Percentiles rank a stretch among this genome's conserved stretches.
Evolutionary conservation across 2,329 filamentous ascomycete genomes (phyloP).

Genomic region (Apiospora hydei): DNA sequence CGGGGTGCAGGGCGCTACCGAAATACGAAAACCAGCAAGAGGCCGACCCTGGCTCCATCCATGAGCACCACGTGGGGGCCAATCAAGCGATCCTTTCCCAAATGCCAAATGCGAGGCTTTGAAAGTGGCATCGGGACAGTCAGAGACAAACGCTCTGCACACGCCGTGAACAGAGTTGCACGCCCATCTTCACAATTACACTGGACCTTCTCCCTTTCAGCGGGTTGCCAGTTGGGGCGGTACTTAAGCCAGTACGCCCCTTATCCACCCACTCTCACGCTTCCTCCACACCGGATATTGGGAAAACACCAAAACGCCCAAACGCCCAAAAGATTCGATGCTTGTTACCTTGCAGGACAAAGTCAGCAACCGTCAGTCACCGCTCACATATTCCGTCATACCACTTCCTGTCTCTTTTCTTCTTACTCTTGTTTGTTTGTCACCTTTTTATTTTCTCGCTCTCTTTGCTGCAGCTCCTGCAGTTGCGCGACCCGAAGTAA

Average conservation of each 20-base stretch:
- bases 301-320: neutral
- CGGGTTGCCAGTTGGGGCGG: neutral
- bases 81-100: slow-evolving; percentile 6
- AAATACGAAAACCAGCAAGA: slow-evolving; percentile 2
- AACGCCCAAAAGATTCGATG: neutral
- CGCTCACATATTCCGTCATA: neutral
- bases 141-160: slow-evolving; percentile 3
- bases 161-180: neutral
- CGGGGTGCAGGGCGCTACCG: neutral
- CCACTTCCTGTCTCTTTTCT: neutral
- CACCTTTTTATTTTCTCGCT: neutral
- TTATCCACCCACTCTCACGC: slow-evolving; percentile 9
- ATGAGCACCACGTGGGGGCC: neutral
- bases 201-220: neutral
- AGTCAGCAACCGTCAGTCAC: neutral
- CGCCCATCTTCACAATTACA: neutral
- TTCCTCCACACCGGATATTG: neutral
- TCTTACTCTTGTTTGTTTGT: neutral
- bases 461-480: neutral
- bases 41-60: neutral
- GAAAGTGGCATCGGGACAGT: neutral
- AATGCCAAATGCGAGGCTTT: neutral
- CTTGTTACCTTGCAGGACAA: slow-evolving; percentile 11
- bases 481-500: slow-evolving; percentile 19
- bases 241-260: neutral